Percentiles rank a stretch among this genome's conserved stretches.
Evolutionary conservation across 805 yeast genomes (phyloP).

Genomic region (Saccharomycopsis microspora): DNA sequence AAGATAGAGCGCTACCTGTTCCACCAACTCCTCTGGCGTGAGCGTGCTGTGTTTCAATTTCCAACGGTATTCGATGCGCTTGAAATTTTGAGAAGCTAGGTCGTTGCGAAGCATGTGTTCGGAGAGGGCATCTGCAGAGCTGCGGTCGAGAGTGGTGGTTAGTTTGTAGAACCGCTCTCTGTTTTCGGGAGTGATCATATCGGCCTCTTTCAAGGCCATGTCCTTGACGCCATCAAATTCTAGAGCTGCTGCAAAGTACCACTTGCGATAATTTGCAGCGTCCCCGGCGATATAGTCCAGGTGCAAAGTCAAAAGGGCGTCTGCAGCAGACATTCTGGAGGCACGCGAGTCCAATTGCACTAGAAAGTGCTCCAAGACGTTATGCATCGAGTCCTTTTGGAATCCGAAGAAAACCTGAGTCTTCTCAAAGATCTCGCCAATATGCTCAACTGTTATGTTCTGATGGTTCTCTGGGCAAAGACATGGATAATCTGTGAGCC

Average conservation of each 20-base stretch:
- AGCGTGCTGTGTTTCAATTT: slow-evolving; percentile 65
- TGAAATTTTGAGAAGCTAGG: slow-evolving; percentile 1
- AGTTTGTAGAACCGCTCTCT: background rate
- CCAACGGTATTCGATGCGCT: slow-evolving; percentile 44
- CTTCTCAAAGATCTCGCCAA: slow-evolving; percentile 47
- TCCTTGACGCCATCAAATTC: slow-evolving; percentile 50
- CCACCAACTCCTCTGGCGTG: slow-evolving; percentile 67
- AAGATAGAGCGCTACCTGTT: slow-evolving; percentile 66
- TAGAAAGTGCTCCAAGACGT: slow-evolving; percentile 77
- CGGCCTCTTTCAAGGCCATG: slow-evolving; percentile 13
- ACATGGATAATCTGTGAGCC: slow-evolving; percentile 6
- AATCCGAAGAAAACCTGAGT: slow-evolving; percentile 67
- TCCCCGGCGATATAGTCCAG: slow-evolving; percentile 91
- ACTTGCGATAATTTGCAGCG: slow-evolving; percentile 73
- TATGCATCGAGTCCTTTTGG: slow-evolving; percentile 65
- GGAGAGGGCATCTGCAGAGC: background rate
- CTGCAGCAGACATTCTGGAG: slow-evolving; percentile 59
- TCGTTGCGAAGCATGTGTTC: background rate
- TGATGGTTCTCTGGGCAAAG: slow-evolving; percentile 9
- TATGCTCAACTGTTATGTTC: slow-evolving; percentile 60
- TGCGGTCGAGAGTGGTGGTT: background rate
- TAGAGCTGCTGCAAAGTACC: slow-evolving; percentile 84
- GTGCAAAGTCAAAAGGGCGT: slow-evolving; percentile 69
- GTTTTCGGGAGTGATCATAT: background rate
- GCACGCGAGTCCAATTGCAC: slow-evolving; percentile 78